A percentile compares a stretch with the other conserved stretches of the same genome.
These are phyloP conservation scores for Tolypocladium endophyticum DNA, from an alignment of 2,329 filamentous ascomycete genomes.

Conservation along the genomic window DNA sequence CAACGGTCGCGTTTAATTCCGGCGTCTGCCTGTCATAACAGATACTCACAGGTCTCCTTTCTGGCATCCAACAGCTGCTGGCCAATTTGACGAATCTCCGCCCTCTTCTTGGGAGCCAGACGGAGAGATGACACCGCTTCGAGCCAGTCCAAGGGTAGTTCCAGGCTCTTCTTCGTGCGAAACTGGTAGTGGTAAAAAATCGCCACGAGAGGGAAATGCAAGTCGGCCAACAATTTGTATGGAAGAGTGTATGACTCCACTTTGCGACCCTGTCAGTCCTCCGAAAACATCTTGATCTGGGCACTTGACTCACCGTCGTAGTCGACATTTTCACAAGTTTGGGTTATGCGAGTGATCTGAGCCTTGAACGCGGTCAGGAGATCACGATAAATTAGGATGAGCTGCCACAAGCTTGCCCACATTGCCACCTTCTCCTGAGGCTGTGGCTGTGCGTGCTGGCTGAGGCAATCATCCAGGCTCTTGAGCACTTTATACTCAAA, in stretches of 20 bases:
- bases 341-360: constrained; percentile 14
- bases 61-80: constrained; percentile 22
- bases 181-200: constrained; percentile 31
- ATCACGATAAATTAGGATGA: constrained; percentile 38
- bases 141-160: constrained; percentile 27
- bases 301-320: constrained; percentile 5
- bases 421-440: constrained; percentile 30
- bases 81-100: constrained; percentile 13
- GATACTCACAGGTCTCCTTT: constrained; percentile 23
- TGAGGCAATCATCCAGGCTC: constrained; percentile 27
- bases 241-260: constrained; percentile 8
- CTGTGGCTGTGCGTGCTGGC: constrained; percentile 26
- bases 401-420: constrained; percentile 38
- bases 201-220: constrained; percentile 26
- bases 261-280: constrained; percentile 1
- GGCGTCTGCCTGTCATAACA: not conserved
- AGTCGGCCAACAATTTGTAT: constrained; percentile 19
- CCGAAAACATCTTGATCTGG: too few species aligned
- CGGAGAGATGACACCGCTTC: constrained; percentile 14
- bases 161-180: constrained; percentile 28
- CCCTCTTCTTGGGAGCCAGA: constrained; percentile 13
- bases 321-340: constrained; percentile 11
- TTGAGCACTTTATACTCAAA: constrained; percentile 29
- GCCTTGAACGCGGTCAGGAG: constrained; percentile 21
- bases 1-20: not conserved